Evolutionary conservation across 176 grass and related monocot species (phyloP), one percentile per base, ranked within the genome.

Genomic region (Metroxylon sagu): DNA sequence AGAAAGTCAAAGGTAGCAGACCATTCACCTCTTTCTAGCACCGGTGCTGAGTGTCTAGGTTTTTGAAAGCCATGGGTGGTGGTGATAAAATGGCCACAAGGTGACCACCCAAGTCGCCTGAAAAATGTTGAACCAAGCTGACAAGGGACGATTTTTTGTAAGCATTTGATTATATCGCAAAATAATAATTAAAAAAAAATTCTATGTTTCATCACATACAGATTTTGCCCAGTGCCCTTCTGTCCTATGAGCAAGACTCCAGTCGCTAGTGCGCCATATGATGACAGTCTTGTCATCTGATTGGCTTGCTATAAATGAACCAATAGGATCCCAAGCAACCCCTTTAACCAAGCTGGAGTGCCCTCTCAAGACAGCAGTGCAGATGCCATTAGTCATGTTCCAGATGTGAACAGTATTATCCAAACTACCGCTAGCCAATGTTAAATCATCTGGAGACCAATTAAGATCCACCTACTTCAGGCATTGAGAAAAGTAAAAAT

Each of bases 61-160:
- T 98, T 98, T 66, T 98, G 93, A 79, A 92, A 98, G 52, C 93
- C 93, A 63, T 98, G 93, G 67, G 93, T 98, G 0, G 93, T 98
- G 35, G 93, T 98, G 71, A 98, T 92, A 60, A 88, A 98, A 57
- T 98, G 93, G 15, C 93, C 93, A 85, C 93, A 98, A 50, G 93
- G 93, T 1, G 93, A 98, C 93, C 93, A 98, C 49, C 68, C 74
- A 72, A 98, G 81, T 54, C 93, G 66, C 56, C 93, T 92, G 57
- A 98, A 98, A 76, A 98, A 98, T 67, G 93, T 98, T 7, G 93
- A 98, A 71, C 93, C 93, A 82, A 98, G 84, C 93, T 98, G 78
- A 48, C 27, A 50, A 16, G 48, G 60, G 31, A 56, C 54, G 66
- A 17, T 8, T 50, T 31, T 60, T 80, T 43, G 53, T 66, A 66